Evolutionary conservation across 768 basidiomycete genomes (phyloP).

Genomic region (Russula sp.): DNA sequence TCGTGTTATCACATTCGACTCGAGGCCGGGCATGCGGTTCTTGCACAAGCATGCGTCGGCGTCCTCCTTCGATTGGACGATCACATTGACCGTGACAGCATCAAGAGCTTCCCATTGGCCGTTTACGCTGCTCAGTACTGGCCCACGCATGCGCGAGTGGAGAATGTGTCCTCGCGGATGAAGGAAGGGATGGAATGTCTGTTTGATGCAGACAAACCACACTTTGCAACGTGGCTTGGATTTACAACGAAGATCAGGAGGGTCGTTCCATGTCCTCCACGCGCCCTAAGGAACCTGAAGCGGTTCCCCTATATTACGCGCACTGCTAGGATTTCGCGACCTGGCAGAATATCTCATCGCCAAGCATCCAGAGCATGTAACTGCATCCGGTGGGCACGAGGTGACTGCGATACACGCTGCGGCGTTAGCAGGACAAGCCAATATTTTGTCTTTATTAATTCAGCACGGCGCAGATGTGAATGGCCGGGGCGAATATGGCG

Average conservation of each 20-base stretch:
- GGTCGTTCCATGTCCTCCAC: neutral
- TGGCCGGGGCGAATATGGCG: rapidly evolving
- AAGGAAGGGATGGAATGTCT: constrained; percentile 1
- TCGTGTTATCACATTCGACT: constrained; percentile 4
- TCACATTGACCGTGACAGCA: neutral
- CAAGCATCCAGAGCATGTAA: neutral
- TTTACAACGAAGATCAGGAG: neutral
- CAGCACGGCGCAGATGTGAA: neutral
- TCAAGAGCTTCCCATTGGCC: neutral
- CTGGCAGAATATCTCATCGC: too few species aligned
- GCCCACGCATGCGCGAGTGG: neutral
- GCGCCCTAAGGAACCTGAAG: neutral
- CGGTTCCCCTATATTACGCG: neutral
- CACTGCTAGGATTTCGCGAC: neutral
- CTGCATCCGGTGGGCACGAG: neutral
- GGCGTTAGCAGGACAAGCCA: neutral
- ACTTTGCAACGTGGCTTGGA: constrained; percentile 6
- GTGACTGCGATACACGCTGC: neutral
- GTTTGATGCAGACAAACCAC: constrained; percentile 9
- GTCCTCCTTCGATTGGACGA: neutral
- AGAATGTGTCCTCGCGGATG: neutral
- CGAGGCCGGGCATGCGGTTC: neutral
- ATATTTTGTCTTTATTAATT: neutral
- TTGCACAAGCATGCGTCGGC: constrained; percentile 4
- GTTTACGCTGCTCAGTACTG: constrained; percentile 4